Conservation (phyloP, 306 rosid genomes). For the Quercus aquifolioides region DNA sequence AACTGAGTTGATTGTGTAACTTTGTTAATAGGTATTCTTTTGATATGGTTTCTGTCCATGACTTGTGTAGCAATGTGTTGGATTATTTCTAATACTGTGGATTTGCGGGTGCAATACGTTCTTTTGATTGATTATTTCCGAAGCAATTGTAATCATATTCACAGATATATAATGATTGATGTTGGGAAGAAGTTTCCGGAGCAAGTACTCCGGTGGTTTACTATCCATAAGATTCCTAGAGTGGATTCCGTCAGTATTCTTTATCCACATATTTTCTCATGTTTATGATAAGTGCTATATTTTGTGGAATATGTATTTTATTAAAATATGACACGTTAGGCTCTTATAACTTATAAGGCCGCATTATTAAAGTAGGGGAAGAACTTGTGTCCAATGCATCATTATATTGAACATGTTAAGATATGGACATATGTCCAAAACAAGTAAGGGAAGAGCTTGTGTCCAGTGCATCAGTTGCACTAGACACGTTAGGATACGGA, state of each 20-base stretch:
- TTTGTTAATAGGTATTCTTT: too few species aligned
- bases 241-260: constrained; percentile 73
- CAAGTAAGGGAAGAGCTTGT: too few species aligned
- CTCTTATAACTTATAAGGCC: too few species aligned
- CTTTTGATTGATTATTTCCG: constrained; percentile 74
- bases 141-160: constrained; percentile 37
- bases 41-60: too few species aligned
- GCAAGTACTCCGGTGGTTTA: constrained; percentile 89
- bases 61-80: too few species aligned
- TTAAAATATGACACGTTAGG: background rate
- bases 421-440: too few species aligned
- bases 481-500: too few species aligned
- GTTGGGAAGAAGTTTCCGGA: constrained; percentile 93
- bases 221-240: constrained; percentile 71
- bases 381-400: too few species aligned
- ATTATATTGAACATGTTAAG: too few species aligned
- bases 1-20: too few species aligned
- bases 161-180: constrained; percentile 67
- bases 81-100: constrained; percentile 2
- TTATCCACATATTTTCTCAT: background rate
- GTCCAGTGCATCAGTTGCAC: too few species aligned
- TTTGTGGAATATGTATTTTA: background rate
- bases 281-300: background rate
- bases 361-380: too few species aligned
- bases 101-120: constrained; percentile 82